Evolutionary conservation across 345 rosid species (phyloP).

Genomic region (Salix arbutifolia): DNA sequence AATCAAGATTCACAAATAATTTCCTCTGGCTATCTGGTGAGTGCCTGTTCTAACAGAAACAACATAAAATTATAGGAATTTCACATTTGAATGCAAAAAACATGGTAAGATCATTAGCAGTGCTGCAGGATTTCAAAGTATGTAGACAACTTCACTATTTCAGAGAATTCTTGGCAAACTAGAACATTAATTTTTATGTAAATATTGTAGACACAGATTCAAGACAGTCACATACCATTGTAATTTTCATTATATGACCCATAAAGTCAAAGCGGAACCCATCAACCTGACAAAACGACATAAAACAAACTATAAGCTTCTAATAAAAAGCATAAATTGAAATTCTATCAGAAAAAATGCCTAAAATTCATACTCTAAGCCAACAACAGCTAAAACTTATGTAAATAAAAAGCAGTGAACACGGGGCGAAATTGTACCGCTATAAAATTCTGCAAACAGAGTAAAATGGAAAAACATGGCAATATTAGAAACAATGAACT

Average conservation of each 20-base stretch:
- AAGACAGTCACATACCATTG: constrained; percentile 7
- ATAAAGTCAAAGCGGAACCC: constrained; percentile 96
- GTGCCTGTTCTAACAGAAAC: constrained; percentile 50
- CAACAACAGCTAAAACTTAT: neutral
- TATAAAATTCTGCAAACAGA: too few species aligned
- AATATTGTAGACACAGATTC: neutral
- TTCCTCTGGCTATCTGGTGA: constrained; percentile 79
- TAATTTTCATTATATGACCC: constrained; percentile 88
- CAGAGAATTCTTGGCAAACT: neutral
- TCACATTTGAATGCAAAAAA: neutral
- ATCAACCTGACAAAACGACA: constrained; percentile 61
- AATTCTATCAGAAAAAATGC: too few species aligned
- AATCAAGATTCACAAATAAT: constrained; percentile 60
- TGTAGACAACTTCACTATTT: constrained; percentile 1
- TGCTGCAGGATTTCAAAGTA: constrained; percentile 2
- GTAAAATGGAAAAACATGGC: too few species aligned
- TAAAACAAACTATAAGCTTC: constrained; percentile 10
- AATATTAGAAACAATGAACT: too few species aligned
- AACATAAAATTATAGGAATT: constrained; percentile 14
- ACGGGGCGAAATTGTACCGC: too few species aligned
- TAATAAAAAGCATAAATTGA: constrained; percentile 9
- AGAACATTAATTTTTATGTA: neutral
- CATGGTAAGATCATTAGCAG: neutral
- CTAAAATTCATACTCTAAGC: neutral
- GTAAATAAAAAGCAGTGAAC: too few species aligned